These are phyloP conservation scores for Arabidopsis hybrid DNA, from an alignment of 441 rosid genomes.

Conservation along the genomic window DNA sequence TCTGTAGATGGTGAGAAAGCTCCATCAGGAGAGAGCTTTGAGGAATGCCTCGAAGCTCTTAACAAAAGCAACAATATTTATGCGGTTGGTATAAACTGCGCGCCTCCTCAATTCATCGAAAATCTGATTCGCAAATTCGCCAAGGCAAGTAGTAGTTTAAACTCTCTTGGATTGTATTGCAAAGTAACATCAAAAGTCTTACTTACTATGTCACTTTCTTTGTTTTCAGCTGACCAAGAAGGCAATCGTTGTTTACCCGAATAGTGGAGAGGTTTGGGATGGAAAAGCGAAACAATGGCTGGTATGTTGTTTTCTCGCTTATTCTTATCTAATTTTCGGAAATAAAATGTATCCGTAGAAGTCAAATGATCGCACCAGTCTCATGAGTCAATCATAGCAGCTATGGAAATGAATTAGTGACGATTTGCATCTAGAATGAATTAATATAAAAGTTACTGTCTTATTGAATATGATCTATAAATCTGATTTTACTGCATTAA, in stretches of 20 bases:
- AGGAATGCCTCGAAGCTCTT: conserved; percentile 65
- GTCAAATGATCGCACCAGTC: not conserved
- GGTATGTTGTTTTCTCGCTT: conserved; percentile 55
- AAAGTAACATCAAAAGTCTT: not conserved
- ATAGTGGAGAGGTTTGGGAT: conserved; percentile 94
- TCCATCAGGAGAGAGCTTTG: conserved; percentile 83
- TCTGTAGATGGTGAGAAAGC: conserved; percentile 83
- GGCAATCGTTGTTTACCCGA: conserved; percentile 80
- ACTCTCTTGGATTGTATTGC: not conserved
- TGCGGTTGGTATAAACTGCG: conserved; percentile 87
- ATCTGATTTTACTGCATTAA: not conserved
- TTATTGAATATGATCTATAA: not conserved
- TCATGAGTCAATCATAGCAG: conserved; percentile 16
- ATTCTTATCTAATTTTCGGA: not conserved
- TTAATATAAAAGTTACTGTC: not conserved
- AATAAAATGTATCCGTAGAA: not conserved
- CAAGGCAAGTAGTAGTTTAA: conserved; percentile 49
- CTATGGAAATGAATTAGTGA: not conserved
- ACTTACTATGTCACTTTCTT: not conserved
- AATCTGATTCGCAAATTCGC: conserved; percentile 64
- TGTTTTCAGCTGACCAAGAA: conserved; percentile 68
- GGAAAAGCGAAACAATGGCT: conserved; percentile 87
- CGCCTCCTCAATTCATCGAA: conserved; percentile 83
- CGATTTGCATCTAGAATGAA: not conserved
- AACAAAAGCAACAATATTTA: conserved; percentile 63